Evolutionary conservation across 805 yeast species (phyloP).

Genomic region (Candida manassasensis): DNA sequence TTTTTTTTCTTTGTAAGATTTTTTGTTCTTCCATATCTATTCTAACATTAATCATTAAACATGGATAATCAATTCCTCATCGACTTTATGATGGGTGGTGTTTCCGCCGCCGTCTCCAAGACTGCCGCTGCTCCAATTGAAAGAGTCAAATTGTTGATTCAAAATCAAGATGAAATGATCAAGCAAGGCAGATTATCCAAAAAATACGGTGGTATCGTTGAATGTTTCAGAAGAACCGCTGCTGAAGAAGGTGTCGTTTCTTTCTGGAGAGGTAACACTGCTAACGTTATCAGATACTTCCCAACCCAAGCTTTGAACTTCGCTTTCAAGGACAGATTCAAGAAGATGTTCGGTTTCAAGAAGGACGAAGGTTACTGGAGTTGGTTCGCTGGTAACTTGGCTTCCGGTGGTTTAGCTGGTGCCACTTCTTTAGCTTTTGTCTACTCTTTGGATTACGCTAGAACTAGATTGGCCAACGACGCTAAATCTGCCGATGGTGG

Average conservation of each 20-base stretch:
- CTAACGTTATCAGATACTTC: constrained; percentile 98
- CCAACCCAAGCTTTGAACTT: constrained; percentile 98
- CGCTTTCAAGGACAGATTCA: constrained; percentile 97
- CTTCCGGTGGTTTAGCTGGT: constrained; percentile 99
- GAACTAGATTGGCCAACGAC: constrained; percentile 98
- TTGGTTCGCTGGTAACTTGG: constrained; percentile 98
- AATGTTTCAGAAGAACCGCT: constrained; percentile 93
- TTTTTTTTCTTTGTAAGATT: neutral
- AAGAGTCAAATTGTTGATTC: constrained; percentile 93
- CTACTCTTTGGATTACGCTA: constrained; percentile 96
- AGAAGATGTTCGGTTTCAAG: constrained; percentile 94
- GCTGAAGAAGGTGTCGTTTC: constrained; percentile 88
- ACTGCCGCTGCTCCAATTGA: constrained; percentile 98
- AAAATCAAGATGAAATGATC: constrained; percentile 97
- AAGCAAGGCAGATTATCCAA: constrained; percentile 92
- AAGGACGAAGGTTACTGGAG: constrained; percentile 88
- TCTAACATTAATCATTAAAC: constrained; percentile 10
- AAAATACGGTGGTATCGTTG: constrained; percentile 85
- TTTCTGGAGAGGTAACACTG: constrained; percentile 99
- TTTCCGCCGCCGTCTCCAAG: constrained; percentile 97
- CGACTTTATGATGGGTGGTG: constrained; percentile 94
- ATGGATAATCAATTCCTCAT: constrained; percentile 26
- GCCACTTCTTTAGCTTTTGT: constrained; percentile 90
- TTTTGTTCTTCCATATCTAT: neutral
- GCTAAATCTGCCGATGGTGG: constrained; percentile 89